Base-by-base conservation (phyloP, 2,329 filamentous ascomycete species). In the Paecilomyces variotii region DNA sequence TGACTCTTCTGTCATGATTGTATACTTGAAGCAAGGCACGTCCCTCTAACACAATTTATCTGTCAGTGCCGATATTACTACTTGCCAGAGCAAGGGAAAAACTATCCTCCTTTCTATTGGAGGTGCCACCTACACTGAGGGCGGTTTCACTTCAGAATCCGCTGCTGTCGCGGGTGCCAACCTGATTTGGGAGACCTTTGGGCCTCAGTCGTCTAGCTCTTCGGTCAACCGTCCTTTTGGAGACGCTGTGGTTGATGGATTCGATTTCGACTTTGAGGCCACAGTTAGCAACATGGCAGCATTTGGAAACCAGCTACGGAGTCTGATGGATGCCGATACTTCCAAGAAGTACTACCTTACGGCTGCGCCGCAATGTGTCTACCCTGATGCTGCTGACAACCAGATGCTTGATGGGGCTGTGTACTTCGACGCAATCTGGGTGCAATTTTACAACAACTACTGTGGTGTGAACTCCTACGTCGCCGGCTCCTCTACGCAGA, bases 191-290 rank as follows among this genome's bases (percentile, higher is more conserved):
- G 77, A 82, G 55, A 87, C 86, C 62, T 91, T 90, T 69, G 88
- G 88, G 1, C 85, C 87, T 3, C 68, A 72, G 6, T 67, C 71
- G 39, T 65, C 73, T 11, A 76, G 72, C 30, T 77, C 72, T 49
- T 72, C 70, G 1, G 76, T 76, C 6, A 78, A 83, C 58, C 83
- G 89, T 7, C 88, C 88, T 1, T 91, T 91, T 68, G 86, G 86
- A 57, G 72, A 75, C 11, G 83, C 85, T 9, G 78, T 83, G 3
- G 75, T 91, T 50, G 87, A 91, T 69, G 89, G 89, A 3, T 90
- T 91, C 70, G 88, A 91, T 72, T 84, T 91, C 62, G 88, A 91
- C 70, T 86, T 91, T 61, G 88, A 91, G 74, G 78, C 82, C 3
- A 71, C 73, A 2, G 80, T 82, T 12, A 72, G 72, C 54, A 86